Evolutionary conservation across 805 yeast species (phyloP), one percentile per base, ranked within the genome.

Genomic region (Saturnispora diversa): DNA sequence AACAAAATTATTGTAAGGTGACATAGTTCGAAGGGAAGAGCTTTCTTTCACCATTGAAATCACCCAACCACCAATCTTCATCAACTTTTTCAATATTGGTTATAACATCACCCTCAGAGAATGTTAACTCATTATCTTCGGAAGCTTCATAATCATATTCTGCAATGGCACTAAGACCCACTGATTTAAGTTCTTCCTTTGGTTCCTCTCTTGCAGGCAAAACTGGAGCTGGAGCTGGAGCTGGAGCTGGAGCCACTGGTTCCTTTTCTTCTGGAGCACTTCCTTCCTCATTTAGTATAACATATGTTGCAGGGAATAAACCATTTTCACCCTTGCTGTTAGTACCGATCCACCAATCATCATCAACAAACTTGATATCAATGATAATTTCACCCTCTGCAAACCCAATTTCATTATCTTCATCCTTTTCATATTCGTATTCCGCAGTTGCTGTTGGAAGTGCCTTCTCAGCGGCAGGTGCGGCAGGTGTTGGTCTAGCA

Each of bases 41-140:
- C 43, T 92, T 92, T 50, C 74, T 71, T 50, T 77, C 82, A 33
- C 95, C 96, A 24, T 77, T 64, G 51, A 80, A 70, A 46, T 75
- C 77, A 38, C 98, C 98, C 40, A 82, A 69, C 97, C 97, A 92
- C 98, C 98, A 92, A 58, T 85, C 95, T 34, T 85, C 95, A 52
- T 87, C 95, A 13, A 84, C 82, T 59, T 84, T 83, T 51, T 87
- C 94, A 47, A 92, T 82, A 44, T 86, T 83, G 15, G 76, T 66
- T 47, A 92, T 86, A 44, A 69, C 54, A 50, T 86, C 97, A 39
- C 90, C 94, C 56, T 85, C 95, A 19, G 67, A 72, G 60, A 92
- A 92, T 2, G 77, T 72, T 44, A 92, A 69, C 64, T 92, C 98
- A 55, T 88, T 92, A 48, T 82, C 95, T 63, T 92, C 98, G 21